Conservation (phyloP, 2,329 filamentous ascomycete species). For the Trichoderma sp. region DNA sequence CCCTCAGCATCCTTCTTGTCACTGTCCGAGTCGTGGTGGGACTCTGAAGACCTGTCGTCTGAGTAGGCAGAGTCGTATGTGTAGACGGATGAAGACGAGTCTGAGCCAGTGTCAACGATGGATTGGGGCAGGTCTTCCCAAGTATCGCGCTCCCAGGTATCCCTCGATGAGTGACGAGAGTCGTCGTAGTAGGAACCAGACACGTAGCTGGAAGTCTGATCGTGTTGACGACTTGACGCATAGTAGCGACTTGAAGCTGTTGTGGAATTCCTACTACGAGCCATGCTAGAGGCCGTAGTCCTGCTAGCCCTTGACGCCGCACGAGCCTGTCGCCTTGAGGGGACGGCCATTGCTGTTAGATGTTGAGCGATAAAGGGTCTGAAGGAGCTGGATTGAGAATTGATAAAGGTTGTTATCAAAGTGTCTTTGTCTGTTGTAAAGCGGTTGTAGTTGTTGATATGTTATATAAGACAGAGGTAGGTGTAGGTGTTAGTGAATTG, state of each 20-base stretch:
- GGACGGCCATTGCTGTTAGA: constrained; percentile 9
- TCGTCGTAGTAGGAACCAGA: constrained; percentile 21
- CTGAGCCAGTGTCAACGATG: constrained; percentile 23
- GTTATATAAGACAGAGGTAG: neutral
- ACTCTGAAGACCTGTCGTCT: constrained; percentile 30
- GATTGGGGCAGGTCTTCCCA: constrained; percentile 22
- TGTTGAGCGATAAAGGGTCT: neutral
- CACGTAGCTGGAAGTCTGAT: constrained; percentile 18
- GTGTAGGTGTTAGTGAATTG: neutral
- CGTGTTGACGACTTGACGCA: constrained; percentile 16
- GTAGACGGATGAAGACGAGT: constrained; percentile 61
- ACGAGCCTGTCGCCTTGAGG: constrained; percentile 16
- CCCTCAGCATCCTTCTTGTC: constrained; percentile 27
- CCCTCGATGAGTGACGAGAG: constrained; percentile 17
- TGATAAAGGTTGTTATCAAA: neutral
- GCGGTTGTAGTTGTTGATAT: neutral
- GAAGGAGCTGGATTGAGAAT: neutral
- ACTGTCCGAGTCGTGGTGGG: constrained; percentile 31
- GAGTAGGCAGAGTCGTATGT: constrained; percentile 75
- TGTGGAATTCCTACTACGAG: constrained; percentile 18
- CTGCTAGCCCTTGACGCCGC: constrained; percentile 10
- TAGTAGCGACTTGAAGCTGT: constrained; percentile 18
- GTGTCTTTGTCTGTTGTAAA: neutral
- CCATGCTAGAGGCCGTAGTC: constrained; percentile 19
- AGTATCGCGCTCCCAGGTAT: constrained; percentile 23